phyloP scores from a whole-genome alignment of 352 stramenopile species.

The Pythium aquatile region DNA sequence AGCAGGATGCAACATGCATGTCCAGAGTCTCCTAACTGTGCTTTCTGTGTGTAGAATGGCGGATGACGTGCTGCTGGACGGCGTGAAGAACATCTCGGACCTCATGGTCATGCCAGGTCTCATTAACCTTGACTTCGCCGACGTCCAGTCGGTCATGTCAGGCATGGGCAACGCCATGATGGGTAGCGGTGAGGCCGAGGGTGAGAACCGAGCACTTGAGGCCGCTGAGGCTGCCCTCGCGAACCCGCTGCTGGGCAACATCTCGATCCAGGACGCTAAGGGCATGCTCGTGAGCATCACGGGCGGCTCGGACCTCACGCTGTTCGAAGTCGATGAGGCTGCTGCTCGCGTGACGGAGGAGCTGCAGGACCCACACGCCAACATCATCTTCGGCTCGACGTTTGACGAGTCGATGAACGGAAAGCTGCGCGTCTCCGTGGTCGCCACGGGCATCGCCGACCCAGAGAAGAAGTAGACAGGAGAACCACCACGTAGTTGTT shows the following conservation, averaged over 20 bases:
- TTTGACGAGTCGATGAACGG: constrained; percentile 80
- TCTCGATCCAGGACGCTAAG: constrained; percentile 90
- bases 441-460: constrained; percentile 86
- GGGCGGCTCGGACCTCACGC: constrained; percentile 90
- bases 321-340: constrained; percentile 91
- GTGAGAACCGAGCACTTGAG: constrained; percentile 84
- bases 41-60: constrained; percentile 46
- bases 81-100: constrained; percentile 88
- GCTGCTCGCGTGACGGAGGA: constrained; percentile 86
- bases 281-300: constrained; percentile 96
- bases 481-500: not conserved
- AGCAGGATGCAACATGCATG: not conserved
- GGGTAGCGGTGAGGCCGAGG: constrained; percentile 90
- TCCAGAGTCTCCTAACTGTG: not conserved
- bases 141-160: constrained; percentile 87
- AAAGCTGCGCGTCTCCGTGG: constrained; percentile 84
- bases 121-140: constrained; percentile 88
- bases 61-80: constrained; percentile 82
- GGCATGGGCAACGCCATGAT: constrained; percentile 90
- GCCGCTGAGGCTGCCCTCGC: constrained; percentile 84
- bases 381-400: constrained; percentile 89
- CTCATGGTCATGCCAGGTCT: constrained; percentile 88
- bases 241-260: constrained; percentile 87
- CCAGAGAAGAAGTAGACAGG: constrained; percentile 64
- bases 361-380: constrained; percentile 83